These are phyloP conservation scores for Scedosporium apiospermum DNA, from an alignment of 2,329 filamentous ascomycete genomes.

Conservation along the genomic window DNA sequence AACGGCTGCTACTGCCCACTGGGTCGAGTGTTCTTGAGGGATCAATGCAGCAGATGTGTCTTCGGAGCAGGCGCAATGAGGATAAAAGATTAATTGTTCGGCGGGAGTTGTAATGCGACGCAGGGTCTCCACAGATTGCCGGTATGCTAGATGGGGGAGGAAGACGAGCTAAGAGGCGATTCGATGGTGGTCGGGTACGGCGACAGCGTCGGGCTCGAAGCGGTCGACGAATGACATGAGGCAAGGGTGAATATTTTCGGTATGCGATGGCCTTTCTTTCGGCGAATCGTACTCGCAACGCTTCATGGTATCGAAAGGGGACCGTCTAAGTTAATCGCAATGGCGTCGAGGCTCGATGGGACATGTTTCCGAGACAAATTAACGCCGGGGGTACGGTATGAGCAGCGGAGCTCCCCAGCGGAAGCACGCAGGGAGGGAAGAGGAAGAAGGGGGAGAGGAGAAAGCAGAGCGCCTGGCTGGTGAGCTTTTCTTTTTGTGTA, in stretches of 20 bases:
- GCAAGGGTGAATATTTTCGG: background rate
- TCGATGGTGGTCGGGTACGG: slow-evolving; percentile 6
- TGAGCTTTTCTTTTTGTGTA: background rate
- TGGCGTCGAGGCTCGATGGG: slow-evolving; percentile 1
- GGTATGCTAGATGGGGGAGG: background rate
- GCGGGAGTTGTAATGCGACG: background rate
- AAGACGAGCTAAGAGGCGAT: background rate
- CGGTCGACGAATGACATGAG: slow-evolving; percentile 6
- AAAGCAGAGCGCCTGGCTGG: background rate
- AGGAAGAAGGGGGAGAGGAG: background rate
- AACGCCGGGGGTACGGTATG: background rate
- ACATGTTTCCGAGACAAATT: background rate
- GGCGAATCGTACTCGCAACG: slow-evolving; percentile 6
- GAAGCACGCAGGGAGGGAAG: background rate
- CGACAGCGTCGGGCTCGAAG: slow-evolving; percentile 8
- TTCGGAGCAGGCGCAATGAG: background rate
- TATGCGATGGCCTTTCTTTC: slow-evolving; percentile 7
- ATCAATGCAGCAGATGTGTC: background rate
- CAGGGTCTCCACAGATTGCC: background rate
- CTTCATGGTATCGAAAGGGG: slow-evolving; percentile 7
- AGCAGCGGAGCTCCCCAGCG: background rate
- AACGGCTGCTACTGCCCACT: background rate
- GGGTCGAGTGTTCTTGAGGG: background rate
- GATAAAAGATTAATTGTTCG: slow-evolving; percentile 1
- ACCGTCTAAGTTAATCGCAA: slow-evolving; percentile 2